A percentile compares a stretch with the other conserved stretches of the same genome.
These are phyloP conservation scores for Candida odintsovae DNA, from an alignment of 805 yeast species.

Conservation along the genomic window DNA sequence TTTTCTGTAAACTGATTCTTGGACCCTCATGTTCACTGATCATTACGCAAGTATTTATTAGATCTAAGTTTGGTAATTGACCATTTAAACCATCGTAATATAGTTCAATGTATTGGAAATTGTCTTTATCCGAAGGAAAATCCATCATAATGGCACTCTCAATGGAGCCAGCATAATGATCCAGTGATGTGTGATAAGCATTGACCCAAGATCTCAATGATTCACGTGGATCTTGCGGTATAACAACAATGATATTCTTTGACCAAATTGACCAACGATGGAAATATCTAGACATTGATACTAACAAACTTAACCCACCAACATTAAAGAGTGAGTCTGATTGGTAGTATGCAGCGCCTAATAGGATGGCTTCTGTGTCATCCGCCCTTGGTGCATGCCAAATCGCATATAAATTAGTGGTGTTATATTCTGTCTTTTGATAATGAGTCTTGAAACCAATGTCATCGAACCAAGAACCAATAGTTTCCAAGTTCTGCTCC, in stretches of 20 bases:
- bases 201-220: slow-evolving; percentile 86
- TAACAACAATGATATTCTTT: slow-evolving; percentile 82
- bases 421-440: slow-evolving; percentile 34
- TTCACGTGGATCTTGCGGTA: slow-evolving; percentile 64
- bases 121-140: slow-evolving; percentile 59
- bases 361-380: slow-evolving; percentile 90
- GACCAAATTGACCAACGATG: slow-evolving; percentile 91
- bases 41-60: slow-evolving; percentile 74
- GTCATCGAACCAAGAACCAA: slow-evolving; percentile 58
- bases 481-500: slow-evolving; percentile 35
- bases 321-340: slow-evolving; percentile 58
- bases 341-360: slow-evolving; percentile 84
- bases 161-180: slow-evolving; percentile 86
- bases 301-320: slow-evolving; percentile 72
- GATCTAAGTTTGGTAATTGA: slow-evolving; percentile 89
- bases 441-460: slow-evolving; percentile 64
- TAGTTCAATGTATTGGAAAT: slow-evolving; percentile 68
- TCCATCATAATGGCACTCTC: slow-evolving; percentile 88
- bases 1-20: slow-evolving; percentile 58
- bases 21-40: slow-evolving; percentile 74
- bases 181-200: slow-evolving; percentile 82
- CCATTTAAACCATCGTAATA: slow-evolving; percentile 89
- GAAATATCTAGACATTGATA: slow-evolving; percentile 75
- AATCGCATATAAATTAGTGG: slow-evolving; percentile 63
- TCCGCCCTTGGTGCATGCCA: slow-evolving; percentile 94